phyloP scores from a whole-genome alignment of 169 alveolate species.

The Eimeria falciformis region DNA sequence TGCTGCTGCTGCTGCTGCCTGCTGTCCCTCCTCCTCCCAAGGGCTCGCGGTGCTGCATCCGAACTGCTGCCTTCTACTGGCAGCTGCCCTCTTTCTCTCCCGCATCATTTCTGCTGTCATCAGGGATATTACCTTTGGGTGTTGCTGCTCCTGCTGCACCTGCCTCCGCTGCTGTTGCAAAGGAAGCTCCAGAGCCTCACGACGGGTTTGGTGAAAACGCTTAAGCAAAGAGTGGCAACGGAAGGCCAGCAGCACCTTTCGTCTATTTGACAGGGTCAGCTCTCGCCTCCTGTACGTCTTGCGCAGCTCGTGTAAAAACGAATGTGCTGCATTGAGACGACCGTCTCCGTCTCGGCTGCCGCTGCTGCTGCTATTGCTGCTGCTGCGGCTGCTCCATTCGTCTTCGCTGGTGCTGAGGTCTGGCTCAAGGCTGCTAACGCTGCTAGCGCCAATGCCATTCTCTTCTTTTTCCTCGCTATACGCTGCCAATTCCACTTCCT shows the following conservation, averaged over 20 bases:
- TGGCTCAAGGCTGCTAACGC: conserved; percentile 13
- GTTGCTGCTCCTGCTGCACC: background rate
- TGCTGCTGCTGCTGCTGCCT: conserved; percentile 27
- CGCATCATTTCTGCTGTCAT: conserved; percentile 64
- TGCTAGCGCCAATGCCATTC: background rate
- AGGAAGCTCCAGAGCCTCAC: background rate
- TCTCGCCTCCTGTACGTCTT: background rate
- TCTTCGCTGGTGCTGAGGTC: conserved; percentile 29
- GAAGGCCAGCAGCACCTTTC: background rate
- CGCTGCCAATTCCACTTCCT: conserved; percentile 4
- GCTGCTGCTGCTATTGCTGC: conserved; percentile 48
- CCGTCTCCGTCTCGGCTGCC: background rate
- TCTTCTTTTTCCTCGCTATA: background rate
- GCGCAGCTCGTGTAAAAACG: conserved; percentile 34
- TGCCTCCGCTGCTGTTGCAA: conserved; percentile 10
- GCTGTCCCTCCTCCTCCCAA: conserved; percentile 62
- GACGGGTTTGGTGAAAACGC: background rate
- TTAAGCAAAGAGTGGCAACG: conserved; percentile 1
- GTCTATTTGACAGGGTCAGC: background rate
- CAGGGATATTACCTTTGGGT: background rate
- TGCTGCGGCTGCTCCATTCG: conserved; percentile 55
- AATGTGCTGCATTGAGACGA: background rate
- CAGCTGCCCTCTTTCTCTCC: conserved; percentile 51
- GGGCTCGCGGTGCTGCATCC: conserved; percentile 34
- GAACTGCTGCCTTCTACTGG: conserved; percentile 30